Conservation (phyloP, 2,329 filamentous ascomycete species). For the Ophiobolus disseminans region DNA sequence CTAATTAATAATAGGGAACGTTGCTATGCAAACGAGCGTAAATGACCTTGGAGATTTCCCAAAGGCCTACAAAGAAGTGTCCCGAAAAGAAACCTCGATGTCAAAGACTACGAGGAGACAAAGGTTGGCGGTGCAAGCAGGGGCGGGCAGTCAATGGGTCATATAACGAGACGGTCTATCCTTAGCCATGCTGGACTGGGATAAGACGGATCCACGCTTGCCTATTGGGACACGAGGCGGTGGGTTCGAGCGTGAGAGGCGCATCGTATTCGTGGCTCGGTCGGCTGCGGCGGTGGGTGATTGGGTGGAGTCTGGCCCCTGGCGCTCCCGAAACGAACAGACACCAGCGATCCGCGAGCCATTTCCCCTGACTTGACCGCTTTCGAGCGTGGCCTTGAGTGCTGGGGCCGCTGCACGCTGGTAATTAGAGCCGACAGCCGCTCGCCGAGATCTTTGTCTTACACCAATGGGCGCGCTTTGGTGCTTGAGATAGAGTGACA, state of each 20-base stretch:
- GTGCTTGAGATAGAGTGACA: not conserved
- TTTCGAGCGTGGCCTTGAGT: conserved; percentile 13
- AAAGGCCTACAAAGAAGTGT: conserved; percentile 36
- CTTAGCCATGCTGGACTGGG: conserved; percentile 30
- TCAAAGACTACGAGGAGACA: conserved; percentile 39
- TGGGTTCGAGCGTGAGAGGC: conserved; percentile 26
- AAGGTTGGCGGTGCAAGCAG: conserved; percentile 30
- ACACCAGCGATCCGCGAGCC: conserved; percentile 24
- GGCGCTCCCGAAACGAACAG: conserved; percentile 28
- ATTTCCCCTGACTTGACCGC: conserved; percentile 37
- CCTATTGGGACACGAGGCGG: conserved; percentile 31
- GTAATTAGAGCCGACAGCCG: conserved; percentile 10
- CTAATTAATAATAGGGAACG: conserved; percentile 10
- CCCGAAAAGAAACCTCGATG: conserved; percentile 35
- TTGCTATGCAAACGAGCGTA: conserved; percentile 40
- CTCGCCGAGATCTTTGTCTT: conserved; percentile 1
- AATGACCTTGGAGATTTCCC: conserved; percentile 42
- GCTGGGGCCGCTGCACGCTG: conserved; percentile 9
- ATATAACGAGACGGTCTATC: conserved; percentile 39
- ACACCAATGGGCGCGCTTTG: not conserved
- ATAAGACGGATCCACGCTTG: conserved; percentile 14
- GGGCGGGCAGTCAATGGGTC: conserved; percentile 36
- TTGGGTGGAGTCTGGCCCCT: conserved; percentile 29
- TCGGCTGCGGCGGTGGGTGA: conserved; percentile 11
- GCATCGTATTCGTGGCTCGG: conserved; percentile 23